phyloP scores from a whole-genome alignment of 768 basidiomycete genomes.

The Clitopilus hobsonii region DNA sequence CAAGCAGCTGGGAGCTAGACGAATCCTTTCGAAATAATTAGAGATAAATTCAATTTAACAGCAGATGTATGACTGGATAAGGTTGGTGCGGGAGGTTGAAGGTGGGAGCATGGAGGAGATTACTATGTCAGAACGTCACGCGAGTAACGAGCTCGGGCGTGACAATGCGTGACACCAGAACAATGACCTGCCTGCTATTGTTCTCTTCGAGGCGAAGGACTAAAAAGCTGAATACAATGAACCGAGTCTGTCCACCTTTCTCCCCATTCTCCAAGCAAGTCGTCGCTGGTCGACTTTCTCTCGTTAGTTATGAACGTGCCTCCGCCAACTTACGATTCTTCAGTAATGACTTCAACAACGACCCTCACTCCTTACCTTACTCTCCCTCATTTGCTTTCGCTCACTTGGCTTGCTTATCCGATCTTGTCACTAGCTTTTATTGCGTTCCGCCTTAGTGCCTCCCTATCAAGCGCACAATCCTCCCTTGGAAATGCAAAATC shows the following conservation, averaged over 20 bases:
- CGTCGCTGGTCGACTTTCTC: not conserved
- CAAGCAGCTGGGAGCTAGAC: too few species aligned
- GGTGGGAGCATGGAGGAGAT: not conserved
- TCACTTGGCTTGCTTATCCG: constrained; percentile 89
- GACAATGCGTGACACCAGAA: not conserved
- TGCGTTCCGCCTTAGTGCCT: constrained; percentile 75
- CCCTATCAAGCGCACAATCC: constrained; percentile 63
- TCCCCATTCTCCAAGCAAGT: not conserved
- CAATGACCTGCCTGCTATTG: not conserved
- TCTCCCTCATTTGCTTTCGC: constrained; percentile 77
- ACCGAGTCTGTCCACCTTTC: not conserved
- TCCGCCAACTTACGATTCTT: not conserved
- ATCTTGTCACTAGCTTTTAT: constrained; percentile 86
- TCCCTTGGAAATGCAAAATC: constrained; percentile 66
- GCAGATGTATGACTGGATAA: too few species aligned
- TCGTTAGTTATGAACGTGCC: not conserved
- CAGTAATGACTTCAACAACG: constrained; percentile 8
- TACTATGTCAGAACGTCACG: not conserved
- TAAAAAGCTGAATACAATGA: not conserved
- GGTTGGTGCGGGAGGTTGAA: too few species aligned
- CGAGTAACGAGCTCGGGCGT: not conserved
- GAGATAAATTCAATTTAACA: too few species aligned
- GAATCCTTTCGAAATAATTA: too few species aligned
- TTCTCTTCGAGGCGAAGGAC: not conserved
- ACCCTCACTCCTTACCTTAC: constrained; percentile 78